These are phyloP conservation scores for Pythium dissimile DNA, from an alignment of 352 stramenopile genomes.

Conservation along the genomic window DNA sequence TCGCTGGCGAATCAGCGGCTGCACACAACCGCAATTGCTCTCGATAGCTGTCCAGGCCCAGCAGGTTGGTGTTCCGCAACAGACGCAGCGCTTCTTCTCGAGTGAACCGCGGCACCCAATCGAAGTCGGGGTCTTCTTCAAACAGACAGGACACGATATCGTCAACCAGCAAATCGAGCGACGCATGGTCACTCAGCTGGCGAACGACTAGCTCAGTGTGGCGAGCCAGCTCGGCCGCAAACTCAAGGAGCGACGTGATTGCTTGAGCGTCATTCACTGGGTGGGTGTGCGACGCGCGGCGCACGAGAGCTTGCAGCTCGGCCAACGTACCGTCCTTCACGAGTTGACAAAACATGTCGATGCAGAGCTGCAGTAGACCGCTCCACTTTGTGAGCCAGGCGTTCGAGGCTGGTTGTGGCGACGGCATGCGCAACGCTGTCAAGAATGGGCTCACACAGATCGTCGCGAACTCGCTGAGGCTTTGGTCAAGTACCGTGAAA, in stretches of 20 bases:
- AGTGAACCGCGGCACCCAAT: slow-evolving; percentile 8
- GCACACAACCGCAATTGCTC: slow-evolving; percentile 20
- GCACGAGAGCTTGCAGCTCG: slow-evolving; percentile 6
- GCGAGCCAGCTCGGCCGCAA: background rate
- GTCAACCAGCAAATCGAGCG: slow-evolving; percentile 23
- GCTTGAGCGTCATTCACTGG: slow-evolving; percentile 6
- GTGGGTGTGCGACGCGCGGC: background rate
- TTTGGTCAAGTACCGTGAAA: slow-evolving; percentile 1
- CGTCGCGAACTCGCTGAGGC: slow-evolving; percentile 1
- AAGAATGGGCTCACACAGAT: slow-evolving; percentile 6
- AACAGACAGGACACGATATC: slow-evolving; percentile 24
- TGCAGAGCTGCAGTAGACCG: slow-evolving; percentile 12
- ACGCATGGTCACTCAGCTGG: slow-evolving; percentile 14
- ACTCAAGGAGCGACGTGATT: slow-evolving; percentile 11
- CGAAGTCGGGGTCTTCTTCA: slow-evolving; percentile 21
- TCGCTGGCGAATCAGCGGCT: background rate
- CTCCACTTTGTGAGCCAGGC: slow-evolving; percentile 20
- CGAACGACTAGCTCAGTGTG: slow-evolving; percentile 10
- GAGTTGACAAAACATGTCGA: slow-evolving; percentile 21
- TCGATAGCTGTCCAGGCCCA: slow-evolving; percentile 19
- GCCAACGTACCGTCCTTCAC: slow-evolving; percentile 4
- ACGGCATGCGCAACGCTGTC: slow-evolving; percentile 1
- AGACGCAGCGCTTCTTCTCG: slow-evolving; percentile 6
- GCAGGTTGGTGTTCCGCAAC: slow-evolving; percentile 24
- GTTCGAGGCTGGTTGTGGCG: slow-evolving; percentile 1